Conservation (phyloP, 441 rosid species). For the Populus trichocarpa region DNA sequence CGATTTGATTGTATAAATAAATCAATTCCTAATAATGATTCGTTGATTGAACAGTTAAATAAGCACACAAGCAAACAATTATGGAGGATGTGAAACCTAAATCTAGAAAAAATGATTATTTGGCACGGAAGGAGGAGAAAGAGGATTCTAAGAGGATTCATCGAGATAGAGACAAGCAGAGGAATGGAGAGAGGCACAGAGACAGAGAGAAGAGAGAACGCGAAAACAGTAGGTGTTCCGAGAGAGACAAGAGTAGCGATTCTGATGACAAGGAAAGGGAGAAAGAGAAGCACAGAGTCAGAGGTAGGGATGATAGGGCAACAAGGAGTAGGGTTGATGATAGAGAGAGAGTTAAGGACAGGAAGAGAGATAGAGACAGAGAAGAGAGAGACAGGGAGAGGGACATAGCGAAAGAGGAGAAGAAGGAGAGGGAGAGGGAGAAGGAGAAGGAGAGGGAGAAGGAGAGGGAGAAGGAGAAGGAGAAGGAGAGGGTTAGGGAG, state of each 20-base stretch:
- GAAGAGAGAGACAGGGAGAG: conserved; percentile 16
- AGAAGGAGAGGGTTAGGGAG: conserved; percentile 32
- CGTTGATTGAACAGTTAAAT: not conserved
- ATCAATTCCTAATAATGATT: not conserved
- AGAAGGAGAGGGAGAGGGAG: conserved; percentile 28
- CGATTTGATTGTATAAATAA: not conserved
- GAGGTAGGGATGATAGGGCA: conserved; percentile 12
- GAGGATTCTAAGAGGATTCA: conserved; percentile 37
- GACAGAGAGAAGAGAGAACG: conserved; percentile 40
- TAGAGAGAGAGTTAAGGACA: conserved; percentile 31
- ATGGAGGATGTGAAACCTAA: conserved; percentile 45
- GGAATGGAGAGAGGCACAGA: conserved; percentile 28
- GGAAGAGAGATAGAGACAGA: conserved; percentile 23
- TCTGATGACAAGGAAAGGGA: conserved; percentile 50
- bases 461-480: conserved; percentile 23
- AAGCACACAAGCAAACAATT: not conserved
- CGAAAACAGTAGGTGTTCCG: conserved; percentile 30
- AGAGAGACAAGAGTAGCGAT: conserved; percentile 35
- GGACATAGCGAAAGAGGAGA: conserved; percentile 39
- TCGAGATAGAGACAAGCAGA: conserved; percentile 44
- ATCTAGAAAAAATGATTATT: conserved; percentile 36
- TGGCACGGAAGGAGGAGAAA: conserved; percentile 37
- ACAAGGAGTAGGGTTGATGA: conserved; percentile 10
- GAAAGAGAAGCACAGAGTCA: conserved; percentile 27
- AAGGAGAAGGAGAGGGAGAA: conserved; percentile 28